A percentile compares a stretch with the other conserved stretches of the same genome.
Conservation (phyloP, 306 rosid genomes). For the Myrica gale region DNA sequence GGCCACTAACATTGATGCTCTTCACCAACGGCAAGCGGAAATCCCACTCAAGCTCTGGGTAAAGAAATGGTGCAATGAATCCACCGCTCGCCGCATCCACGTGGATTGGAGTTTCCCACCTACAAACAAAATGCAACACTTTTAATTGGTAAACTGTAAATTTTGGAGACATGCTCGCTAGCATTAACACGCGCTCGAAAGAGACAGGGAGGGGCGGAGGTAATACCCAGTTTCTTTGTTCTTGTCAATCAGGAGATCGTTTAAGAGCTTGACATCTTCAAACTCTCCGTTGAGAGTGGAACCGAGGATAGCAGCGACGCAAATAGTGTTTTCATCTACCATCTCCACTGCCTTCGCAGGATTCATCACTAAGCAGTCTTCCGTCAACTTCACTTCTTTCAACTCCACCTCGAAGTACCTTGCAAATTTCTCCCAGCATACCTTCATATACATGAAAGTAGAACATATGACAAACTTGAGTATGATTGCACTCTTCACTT, state of each 20-base stretch:
- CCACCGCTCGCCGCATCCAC: conserved; percentile 99
- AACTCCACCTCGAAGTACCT: conserved; percentile 94
- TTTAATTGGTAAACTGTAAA: not conserved
- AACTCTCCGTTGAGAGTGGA: conserved; percentile 94
- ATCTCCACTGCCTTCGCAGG: conserved; percentile 76
- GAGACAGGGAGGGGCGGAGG: conserved; percentile 4
- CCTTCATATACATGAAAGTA: conserved; percentile 38
- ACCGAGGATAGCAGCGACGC: conserved; percentile 94
- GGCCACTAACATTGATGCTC: conserved; percentile 95
- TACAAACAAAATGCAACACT: conserved; percentile 11
- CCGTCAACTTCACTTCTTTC: conserved; percentile 78
- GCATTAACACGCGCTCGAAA: not conserved
- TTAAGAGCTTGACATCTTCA: conserved; percentile 83
- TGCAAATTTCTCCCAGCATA: conserved; percentile 98
- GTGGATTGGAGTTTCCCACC: conserved; percentile 97
- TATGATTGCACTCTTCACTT: too few species aligned
- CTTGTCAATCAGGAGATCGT: conserved; percentile 68
- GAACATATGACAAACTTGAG: not conserved
- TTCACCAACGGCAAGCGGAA: conserved; percentile 79
- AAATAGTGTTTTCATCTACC: conserved; percentile 94
- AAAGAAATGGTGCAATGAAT: conserved; percentile 83
- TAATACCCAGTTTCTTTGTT: conserved; percentile 72
- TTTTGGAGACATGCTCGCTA: not conserved
- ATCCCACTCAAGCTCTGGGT: conserved; percentile 92
- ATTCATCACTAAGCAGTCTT: conserved; percentile 79